Base-by-base conservation (phyloP, 345 rosid species). In the Aurinia saxatilis region DNA sequence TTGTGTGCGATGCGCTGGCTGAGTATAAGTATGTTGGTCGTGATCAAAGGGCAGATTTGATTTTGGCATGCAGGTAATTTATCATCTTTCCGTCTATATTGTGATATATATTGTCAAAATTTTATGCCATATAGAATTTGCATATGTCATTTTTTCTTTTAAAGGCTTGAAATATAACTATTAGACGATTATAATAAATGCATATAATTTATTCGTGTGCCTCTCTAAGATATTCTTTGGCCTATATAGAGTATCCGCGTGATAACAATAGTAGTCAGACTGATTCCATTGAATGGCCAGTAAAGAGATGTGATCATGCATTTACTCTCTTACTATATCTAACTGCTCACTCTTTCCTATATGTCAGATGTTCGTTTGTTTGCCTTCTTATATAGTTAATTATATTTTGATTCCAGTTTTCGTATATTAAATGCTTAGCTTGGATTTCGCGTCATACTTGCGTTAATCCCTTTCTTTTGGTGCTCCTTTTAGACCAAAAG, bases 1-100 rank as follows among this genome's bases (percentile, higher is more conserved):
- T 88, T 75, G 95, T 90, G 38, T 95, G 96, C 56, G 82, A 73
- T 74, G 79, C 93, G 29, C 77, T 90, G 53, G 77, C 89, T 56
- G 95, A 95, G 21, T 95, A 95, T 40, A 90, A 90, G 81, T 95
- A 95, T 47, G 87, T 95, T 75, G 96, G 98, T 33, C 89, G 82
- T 21, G 82, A 95, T 67, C 98, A 90, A 78, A 83, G 90, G 82
- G 99, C 96, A 16, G 99, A 95, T 77, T 71, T 95, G 79, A 70
- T 77, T 77, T 80, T 95, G 72, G 97, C 99, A 33, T 90, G 98
- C 98, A 90, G 99, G 99, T 95, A 76, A 7, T 30, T 66, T 16
- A 16, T 36, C 11, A 19, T 55, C 56, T 44, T 70, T 31, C 40
- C 58, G 39, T 37, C 44, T 62, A 29, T 45, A 34, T 56, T 17